phyloP scores from a whole-genome alignment of 768 basidiomycete species.

The Hortiboletus campestris region DNA sequence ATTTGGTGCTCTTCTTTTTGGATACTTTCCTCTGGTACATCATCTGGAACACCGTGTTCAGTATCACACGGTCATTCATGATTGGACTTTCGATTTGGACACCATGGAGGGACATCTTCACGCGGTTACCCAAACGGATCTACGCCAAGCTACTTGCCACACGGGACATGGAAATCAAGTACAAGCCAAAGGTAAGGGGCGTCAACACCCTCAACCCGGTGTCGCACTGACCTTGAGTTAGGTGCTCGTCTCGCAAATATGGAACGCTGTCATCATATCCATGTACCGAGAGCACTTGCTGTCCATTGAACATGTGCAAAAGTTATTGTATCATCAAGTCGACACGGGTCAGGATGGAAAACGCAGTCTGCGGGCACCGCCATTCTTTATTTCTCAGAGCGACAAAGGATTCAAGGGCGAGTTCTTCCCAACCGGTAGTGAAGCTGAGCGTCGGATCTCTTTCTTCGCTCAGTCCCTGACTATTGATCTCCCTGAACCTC shows the following conservation, averaged over 20 bases:
- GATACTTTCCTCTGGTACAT: slow-evolving; percentile 99
- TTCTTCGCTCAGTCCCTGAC: slow-evolving; percentile 99
- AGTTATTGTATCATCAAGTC: slow-evolving; percentile 95
- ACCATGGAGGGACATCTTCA: slow-evolving; percentile 98
- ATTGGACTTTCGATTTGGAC: slow-evolving; percentile 98
- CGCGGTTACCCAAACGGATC: slow-evolving; percentile 92
- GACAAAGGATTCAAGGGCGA: slow-evolving; percentile 82
- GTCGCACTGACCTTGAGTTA: slow-evolving; percentile 28
- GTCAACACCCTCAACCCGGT: background rate
- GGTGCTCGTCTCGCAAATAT: slow-evolving; percentile 98
- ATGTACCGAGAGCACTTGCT: slow-evolving; percentile 99
- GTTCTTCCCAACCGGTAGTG: slow-evolving; percentile 93
- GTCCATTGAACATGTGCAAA: slow-evolving; percentile 98
- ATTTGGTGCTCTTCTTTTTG: slow-evolving; percentile 93
- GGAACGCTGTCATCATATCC: slow-evolving; percentile 99
- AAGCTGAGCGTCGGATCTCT: slow-evolving; percentile 95
- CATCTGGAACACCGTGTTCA: slow-evolving; percentile 97
- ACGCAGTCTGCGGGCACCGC: slow-evolving; percentile 89
- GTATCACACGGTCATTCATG: slow-evolving; percentile 82
- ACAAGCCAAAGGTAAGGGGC: slow-evolving; percentile 90
- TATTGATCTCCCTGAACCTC: slow-evolving; percentile 87
- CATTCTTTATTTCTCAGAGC: slow-evolving; percentile 96
- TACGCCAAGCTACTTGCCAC: slow-evolving; percentile 95
- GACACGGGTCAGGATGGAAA: slow-evolving; percentile 81
- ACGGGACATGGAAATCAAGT: slow-evolving; percentile 94